Base-by-base conservation (phyloP, 2,329 filamentous ascomycete genomes). In the Dothideomycetidae sp. region DNA sequence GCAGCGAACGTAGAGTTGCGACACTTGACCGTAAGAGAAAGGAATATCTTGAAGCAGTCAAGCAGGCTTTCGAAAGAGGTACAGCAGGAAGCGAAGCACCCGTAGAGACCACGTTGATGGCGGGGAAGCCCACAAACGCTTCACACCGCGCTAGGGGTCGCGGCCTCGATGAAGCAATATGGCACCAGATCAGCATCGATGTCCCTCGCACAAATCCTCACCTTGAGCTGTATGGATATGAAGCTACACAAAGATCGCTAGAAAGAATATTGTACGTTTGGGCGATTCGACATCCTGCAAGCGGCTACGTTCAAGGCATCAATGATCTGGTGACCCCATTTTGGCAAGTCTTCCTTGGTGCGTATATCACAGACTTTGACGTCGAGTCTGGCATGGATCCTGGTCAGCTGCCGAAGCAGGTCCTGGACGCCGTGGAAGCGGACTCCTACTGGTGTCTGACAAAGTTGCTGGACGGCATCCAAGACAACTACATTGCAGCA, bases 171-270 rank as follows among this genome's bases (percentile, higher is more conserved):
- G 90, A 98, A 63, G 81, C 84, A n/a, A 77, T 98, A 42, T 98
- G 90, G 90, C 90, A 98, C 62, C 90, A 98, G 55, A 96, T 98
- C 60, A 94, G 85, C 59, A 98, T 98, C 52, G 90, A 98, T 54
- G 83, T 96, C 14, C 90, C 90, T 2, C 75, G 90, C 35, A 98
- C 90, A 3, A 96, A 93, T 54, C 90, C 90, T 9, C 90, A 96
- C 58, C 78, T 98, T 37, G 82, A 92, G 49, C 69, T 98, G 0
- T 98, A 98, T 60, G 74, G 83, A 47, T 96, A 93, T 54, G 88
- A 96, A 59, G 88, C 88, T 3, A 98, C 92, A 1, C 90, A 98
- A 56, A 70, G 86, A 38, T 94, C 85, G 1, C 64, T 98, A 10
- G 92, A 98, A 59, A 76, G 88, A 33, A 96, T 98, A 48, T 62